Conservation (phyloP, 306 rosid species). For the Ochetophila trinervis region DNA sequence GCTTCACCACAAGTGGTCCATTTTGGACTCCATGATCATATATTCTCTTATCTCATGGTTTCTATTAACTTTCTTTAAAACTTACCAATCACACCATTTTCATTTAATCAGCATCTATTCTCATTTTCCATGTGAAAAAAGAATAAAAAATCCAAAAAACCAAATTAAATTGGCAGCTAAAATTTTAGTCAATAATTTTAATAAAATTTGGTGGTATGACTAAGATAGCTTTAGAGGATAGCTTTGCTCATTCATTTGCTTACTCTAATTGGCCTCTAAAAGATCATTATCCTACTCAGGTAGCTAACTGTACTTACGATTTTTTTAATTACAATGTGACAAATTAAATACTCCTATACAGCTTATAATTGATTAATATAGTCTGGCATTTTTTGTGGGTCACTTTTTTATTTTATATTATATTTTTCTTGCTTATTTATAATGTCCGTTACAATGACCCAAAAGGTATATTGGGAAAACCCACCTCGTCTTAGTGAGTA, state of each 20-base stretch:
- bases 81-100: constrained; percentile 5
- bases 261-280: neutral
- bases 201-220: neutral
- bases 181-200: too few species aligned
- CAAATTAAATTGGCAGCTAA: too few species aligned
- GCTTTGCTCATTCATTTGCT: neutral
- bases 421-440: too few species aligned
- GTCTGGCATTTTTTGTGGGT: too few species aligned
- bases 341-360: neutral
- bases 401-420: too few species aligned
- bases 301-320: neutral
- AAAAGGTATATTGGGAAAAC: too few species aligned
- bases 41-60: neutral
- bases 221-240: neutral
- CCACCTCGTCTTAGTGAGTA: neutral
- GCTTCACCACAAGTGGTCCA: constrained; percentile 20
- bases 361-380: neutral
- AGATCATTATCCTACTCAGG: neutral
- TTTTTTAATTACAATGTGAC: neutral
- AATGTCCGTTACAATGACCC: too few species aligned
- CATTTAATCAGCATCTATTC: neutral
- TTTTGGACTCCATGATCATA: constrained; percentile 18
- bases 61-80: neutral
- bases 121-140: neutral
- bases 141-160: too few species aligned